A percentile compares a stretch with the other conserved stretches of the same genome.
Evolutionary conservation across 139 green algal genomes (phyloP).

Genomic region (Ettlia oleoabundans): DNA sequence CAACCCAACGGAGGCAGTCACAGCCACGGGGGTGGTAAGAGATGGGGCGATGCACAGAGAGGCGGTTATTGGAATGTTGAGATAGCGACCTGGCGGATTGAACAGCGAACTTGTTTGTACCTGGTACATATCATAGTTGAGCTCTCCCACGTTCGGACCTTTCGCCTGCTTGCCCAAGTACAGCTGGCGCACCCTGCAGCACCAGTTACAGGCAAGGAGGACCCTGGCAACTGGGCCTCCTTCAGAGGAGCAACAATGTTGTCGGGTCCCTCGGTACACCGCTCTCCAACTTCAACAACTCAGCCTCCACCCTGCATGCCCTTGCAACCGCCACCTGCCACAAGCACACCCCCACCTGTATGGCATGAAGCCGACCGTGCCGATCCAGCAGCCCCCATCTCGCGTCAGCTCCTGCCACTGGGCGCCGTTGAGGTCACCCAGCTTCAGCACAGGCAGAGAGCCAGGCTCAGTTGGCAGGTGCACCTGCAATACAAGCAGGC

Average conservation of each 20-base stretch:
- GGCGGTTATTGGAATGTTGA: no score
- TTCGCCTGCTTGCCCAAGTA: background rate
- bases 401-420: constrained; percentile 22
- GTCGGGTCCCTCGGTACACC: no score
- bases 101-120: background rate
- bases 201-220: background rate
- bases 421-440: constrained; percentile 20
- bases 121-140: constrained; percentile 25
- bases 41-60: no score
- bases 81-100: no score
- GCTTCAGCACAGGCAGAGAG: background rate
- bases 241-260: no score
- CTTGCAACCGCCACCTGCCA: no score
- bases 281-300: no score
- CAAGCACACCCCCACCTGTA: background rate
- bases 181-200: constrained; percentile 10
- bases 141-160: background rate
- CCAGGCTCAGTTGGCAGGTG: background rate
- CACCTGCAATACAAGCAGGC: background rate
- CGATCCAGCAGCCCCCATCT: background rate
- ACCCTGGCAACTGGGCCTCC: background rate
- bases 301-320: no score
- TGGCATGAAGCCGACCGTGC: constrained; percentile 18
- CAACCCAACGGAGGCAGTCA: no score
- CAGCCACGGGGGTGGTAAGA: no score